Evolutionary conservation across 805 yeast species (phyloP).

Genomic region (Ogataea ramenticola): DNA sequence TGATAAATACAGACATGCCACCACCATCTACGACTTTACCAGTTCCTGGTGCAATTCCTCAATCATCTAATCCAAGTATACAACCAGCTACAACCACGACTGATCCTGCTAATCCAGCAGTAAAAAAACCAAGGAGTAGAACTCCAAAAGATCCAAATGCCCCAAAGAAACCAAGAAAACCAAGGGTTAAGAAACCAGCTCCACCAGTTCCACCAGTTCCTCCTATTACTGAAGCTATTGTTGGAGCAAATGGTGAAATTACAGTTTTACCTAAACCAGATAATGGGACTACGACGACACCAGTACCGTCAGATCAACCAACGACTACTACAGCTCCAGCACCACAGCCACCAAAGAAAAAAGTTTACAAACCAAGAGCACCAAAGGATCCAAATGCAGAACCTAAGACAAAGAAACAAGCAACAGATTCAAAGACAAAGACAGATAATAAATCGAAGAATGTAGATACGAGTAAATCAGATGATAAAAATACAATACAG

Average conservation of each 20-base stretch:
- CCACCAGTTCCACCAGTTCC: slow-evolving; percentile 3
- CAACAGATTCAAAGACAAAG: too few species aligned
- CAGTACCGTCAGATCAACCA: too few species aligned
- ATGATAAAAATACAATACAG: too few species aligned
- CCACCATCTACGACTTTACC: neutral
- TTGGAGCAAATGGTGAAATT: too few species aligned
- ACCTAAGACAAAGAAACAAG: neutral
- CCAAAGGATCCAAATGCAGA: neutral
- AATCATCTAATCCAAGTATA: too few species aligned
- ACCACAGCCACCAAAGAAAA: too few species aligned
- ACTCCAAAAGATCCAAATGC: neutral
- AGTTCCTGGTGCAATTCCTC: neutral
- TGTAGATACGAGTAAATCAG: too few species aligned
- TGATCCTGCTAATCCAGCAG: neutral
- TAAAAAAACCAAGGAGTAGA: slow-evolving; percentile 1
- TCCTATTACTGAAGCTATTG: too few species aligned
- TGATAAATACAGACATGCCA: slow-evolving; percentile 16
- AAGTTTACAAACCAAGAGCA: neutral
- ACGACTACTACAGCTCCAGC: too few species aligned
- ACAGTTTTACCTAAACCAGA: slow-evolving; percentile 1
- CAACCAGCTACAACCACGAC: neutral
- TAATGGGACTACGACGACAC: neutral
- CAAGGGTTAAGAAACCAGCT: slow-evolving; percentile 1
- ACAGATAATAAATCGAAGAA: too few species aligned
- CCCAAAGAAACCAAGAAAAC: slow-evolving; percentile 3